phyloP scores from a whole-genome alignment of 1,284 basidiomycete genomes.

The Malassezia vespertilionis region DNA sequence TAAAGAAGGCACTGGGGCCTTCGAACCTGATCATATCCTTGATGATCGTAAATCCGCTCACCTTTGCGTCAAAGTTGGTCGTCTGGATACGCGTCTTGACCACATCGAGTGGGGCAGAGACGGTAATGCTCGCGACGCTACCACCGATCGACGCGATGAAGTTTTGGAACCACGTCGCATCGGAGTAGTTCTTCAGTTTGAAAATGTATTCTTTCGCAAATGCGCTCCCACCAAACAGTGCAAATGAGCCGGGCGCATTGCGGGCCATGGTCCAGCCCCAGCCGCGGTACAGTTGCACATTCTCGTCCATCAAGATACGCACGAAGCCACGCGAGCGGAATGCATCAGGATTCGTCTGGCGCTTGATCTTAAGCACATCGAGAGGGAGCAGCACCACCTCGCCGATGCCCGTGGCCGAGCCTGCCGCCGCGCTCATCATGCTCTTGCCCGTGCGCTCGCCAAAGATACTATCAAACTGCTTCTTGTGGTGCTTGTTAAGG shows the following conservation, averaged over 20 bases:
- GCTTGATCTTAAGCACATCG: constrained; percentile 95
- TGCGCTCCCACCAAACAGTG: constrained; percentile 82
- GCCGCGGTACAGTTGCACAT: constrained; percentile 76
- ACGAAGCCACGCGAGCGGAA: constrained; percentile 59
- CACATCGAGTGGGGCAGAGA: constrained; percentile 88
- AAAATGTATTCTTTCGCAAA: constrained; percentile 87
- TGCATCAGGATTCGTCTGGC: constrained; percentile 50
- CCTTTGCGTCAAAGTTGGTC: constrained; percentile 87
- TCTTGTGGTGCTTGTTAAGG: constrained; percentile 66
- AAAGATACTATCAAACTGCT: constrained; percentile 67
- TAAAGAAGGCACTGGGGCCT: constrained; percentile 80
- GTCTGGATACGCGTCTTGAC: constrained; percentile 85
- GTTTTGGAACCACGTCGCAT: constrained; percentile 85
- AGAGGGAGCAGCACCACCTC: constrained; percentile 90
- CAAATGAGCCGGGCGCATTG: constrained; percentile 90
- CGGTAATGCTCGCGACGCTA: constrained; percentile 85
- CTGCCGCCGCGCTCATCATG: constrained; percentile 88
- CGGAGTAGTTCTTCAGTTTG: constrained; percentile 73
- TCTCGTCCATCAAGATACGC: constrained; percentile 83
- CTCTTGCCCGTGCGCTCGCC: constrained; percentile 93
- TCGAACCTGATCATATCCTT: constrained; percentile 80
- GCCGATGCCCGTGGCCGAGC: constrained; percentile 58
- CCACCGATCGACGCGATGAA: constrained; percentile 71
- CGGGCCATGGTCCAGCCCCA: constrained; percentile 99
- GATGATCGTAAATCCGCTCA: constrained; percentile 69